Conservation (phyloP, 2,329 filamentous ascomycete genomes). For the Colletotrichum musae region DNA sequence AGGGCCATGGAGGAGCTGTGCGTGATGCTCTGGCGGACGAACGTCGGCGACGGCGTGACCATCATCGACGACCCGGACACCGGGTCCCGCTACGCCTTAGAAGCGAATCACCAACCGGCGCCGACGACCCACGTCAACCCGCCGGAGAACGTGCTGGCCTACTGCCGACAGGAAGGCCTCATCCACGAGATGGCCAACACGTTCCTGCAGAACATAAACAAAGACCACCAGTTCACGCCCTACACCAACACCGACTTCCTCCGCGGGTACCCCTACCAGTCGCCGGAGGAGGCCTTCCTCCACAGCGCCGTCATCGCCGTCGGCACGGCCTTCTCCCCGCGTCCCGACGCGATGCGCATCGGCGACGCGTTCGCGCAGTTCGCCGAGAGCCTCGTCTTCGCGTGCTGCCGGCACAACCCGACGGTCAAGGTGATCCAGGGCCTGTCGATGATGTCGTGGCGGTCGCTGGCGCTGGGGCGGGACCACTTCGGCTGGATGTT, state of each 20-base stretch:
- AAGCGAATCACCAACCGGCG: neutral
- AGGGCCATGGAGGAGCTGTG: conserved; percentile 42
- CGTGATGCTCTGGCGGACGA: conserved; percentile 42
- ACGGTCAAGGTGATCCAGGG: conserved; percentile 38
- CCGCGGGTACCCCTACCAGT: conserved; percentile 35
- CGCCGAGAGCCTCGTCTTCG: conserved; percentile 37
- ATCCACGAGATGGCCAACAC: conserved; percentile 34
- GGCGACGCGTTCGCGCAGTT: conserved; percentile 39
- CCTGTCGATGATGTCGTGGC: conserved; percentile 42
- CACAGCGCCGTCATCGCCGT: conserved; percentile 40
- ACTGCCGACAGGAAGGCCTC: conserved; percentile 32
- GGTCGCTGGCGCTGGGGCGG: conserved; percentile 39
- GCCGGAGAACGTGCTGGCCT: conserved; percentile 29
- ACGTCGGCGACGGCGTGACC: conserved; percentile 42
- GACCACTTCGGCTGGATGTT: conserved; percentile 43
- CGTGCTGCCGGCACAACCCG: conserved; percentile 38
- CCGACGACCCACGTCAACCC: neutral
- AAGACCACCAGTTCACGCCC: conserved; percentile 40
- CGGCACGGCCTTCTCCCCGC: conserved; percentile 32
- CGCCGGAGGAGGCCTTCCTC: conserved; percentile 31
- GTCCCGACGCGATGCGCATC: conserved; percentile 17
- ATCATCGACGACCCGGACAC: conserved; percentile 39
- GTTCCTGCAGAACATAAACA: conserved; percentile 41
- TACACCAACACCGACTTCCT: conserved; percentile 35
- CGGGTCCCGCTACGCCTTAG: conserved; percentile 33